Percentiles rank a stretch among this genome's conserved stretches.
These are phyloP conservation scores for Hyaloscypha bicolor DNA, from an alignment of 495 filamentous ascomycete genomes.

Conservation along the genomic window DNA sequence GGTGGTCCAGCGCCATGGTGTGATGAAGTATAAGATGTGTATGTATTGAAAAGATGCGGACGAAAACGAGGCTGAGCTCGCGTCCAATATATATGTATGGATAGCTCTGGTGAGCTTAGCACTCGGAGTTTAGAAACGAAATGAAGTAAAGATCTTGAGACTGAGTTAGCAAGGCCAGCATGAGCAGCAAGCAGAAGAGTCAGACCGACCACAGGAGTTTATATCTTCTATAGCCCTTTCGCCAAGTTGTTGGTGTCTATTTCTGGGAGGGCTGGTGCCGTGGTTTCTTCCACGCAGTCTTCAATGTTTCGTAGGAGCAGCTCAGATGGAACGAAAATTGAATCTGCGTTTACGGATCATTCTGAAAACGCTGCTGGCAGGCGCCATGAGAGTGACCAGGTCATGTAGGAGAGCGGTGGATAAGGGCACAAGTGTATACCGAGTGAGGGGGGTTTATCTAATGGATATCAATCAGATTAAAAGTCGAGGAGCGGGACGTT, in stretches of 20 bases:
- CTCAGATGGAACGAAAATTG: constrained; percentile 32
- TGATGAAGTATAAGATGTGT: not conserved
- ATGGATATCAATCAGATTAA: constrained; percentile 1
- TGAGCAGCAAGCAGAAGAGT: not conserved
- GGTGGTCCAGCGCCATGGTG: constrained; percentile 35
- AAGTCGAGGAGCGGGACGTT: constrained; percentile 8
- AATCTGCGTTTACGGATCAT: constrained; percentile 35
- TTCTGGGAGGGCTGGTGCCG: not conserved
- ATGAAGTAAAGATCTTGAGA: constrained; percentile 1
- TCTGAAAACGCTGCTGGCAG: constrained; percentile 27
- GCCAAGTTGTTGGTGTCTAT: constrained; percentile 5
- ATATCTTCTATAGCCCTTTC: constrained; percentile 8
- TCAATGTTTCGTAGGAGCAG: constrained; percentile 16
- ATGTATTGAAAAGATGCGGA: constrained; percentile 7
- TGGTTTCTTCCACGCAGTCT: constrained; percentile 17
- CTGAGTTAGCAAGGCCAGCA: not conserved
- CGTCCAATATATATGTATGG: constrained; percentile 5
- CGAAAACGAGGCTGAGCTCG: not conserved
- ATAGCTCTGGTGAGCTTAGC: not conserved
- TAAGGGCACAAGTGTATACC: not conserved
- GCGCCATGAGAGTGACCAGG: constrained; percentile 24
- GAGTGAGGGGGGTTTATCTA: constrained; percentile 1
- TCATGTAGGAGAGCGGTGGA: constrained; percentile 27
- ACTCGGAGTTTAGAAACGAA: constrained; percentile 4
- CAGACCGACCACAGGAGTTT: constrained; percentile 16